A percentile compares a stretch with the other conserved stretches of the same genome.
These are phyloP conservation scores for Torulaspora maleeae DNA, from an alignment of 805 yeast genomes.

Conservation along the genomic window DNA sequence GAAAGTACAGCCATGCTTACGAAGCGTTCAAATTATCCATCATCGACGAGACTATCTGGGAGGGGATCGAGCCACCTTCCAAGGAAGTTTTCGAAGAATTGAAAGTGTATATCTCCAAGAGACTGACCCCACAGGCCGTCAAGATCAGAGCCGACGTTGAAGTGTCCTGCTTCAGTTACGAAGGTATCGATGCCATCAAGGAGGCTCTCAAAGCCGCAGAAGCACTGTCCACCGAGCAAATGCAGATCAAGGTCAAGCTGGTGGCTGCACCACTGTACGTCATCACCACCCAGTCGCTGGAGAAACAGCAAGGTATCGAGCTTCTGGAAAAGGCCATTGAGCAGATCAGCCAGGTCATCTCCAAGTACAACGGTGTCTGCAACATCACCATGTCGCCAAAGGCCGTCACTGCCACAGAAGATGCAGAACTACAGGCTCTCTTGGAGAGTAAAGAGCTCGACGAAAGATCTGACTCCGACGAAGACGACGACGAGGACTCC, in stretches of 20 bases:
- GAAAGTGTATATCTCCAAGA: constrained; percentile 78
- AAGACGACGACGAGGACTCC: constrained; percentile 52
- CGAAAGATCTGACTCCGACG: constrained; percentile 78
- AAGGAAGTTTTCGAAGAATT: constrained; percentile 76
- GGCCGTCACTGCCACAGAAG: constrained; percentile 98
- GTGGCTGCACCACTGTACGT: constrained; percentile 98
- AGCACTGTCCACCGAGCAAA: constrained; percentile 70
- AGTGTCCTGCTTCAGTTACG: constrained; percentile 94
- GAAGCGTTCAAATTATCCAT: constrained; percentile 96
- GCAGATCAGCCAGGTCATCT: constrained; percentile 65
- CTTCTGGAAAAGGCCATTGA: constrained; percentile 74
- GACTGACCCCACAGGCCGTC: constrained; percentile 96
- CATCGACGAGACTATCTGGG: constrained; percentile 82
- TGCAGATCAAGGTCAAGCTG: constrained; percentile 86
- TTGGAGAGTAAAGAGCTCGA: constrained; percentile 91
- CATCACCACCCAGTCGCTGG: constrained; percentile 85
- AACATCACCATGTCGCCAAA: constrained; percentile 96
- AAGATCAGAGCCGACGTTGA: constrained; percentile 98
- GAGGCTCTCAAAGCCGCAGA: constrained; percentile 85
- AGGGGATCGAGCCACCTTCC: constrained; percentile 67
- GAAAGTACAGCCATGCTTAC: constrained; percentile 93
- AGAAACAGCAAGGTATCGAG: constrained; percentile 83
- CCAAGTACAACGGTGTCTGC: constrained; percentile 75
- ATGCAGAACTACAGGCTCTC: constrained; percentile 93
- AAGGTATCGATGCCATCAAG: constrained; percentile 96